Conservation (phyloP, 1,284 basidiomycete species). For the Ganoderma lingzhi region DNA sequence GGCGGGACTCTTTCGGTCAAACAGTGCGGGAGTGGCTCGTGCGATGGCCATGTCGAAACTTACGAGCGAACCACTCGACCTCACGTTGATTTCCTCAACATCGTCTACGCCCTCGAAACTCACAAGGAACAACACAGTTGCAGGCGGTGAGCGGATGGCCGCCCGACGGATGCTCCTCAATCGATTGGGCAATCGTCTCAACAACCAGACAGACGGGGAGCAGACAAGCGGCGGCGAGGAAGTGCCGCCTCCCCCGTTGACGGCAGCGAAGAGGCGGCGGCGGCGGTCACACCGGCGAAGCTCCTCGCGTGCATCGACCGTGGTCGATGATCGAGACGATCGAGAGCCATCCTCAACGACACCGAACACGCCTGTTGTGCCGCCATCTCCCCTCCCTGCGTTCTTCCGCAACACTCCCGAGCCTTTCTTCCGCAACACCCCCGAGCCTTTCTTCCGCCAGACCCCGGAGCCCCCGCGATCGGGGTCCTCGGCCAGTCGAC, state of each 20-base stretch:
- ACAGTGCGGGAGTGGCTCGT: constrained; percentile 72
- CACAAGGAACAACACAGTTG: constrained; percentile 78
- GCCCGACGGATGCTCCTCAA: constrained; percentile 72
- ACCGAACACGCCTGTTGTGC: constrained; percentile 66
- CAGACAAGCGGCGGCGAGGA: constrained; percentile 72
- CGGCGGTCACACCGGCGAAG: constrained; percentile 66
- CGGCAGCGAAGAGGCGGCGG: constrained; percentile 55
- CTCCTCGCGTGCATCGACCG: constrained; percentile 57
- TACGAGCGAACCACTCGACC: constrained; percentile 67
- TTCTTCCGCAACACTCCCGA: constrained; percentile 40
- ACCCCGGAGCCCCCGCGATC: constrained; percentile 37
- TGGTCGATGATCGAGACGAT: constrained; percentile 76
- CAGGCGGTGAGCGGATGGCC: constrained; percentile 77
- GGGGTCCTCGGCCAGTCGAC: constrained; percentile 33
- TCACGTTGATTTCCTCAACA: constrained; percentile 44
- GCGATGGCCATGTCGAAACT: constrained; percentile 80
- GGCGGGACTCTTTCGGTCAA: constrained; percentile 72
- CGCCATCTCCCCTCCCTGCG: constrained; percentile 57
- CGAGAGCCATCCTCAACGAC: constrained; percentile 67
- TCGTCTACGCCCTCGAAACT: constrained; percentile 60
- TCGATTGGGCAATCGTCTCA: constrained; percentile 67
- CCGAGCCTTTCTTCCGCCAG: constrained; percentile 39
- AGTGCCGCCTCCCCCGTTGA: constrained; percentile 47
- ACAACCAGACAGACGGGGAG: constrained; percentile 65
- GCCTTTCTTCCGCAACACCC: constrained; percentile 39